Conservation (phyloP, 2,329 filamentous ascomycete genomes). For the Mycosphaerella sp. region DNA sequence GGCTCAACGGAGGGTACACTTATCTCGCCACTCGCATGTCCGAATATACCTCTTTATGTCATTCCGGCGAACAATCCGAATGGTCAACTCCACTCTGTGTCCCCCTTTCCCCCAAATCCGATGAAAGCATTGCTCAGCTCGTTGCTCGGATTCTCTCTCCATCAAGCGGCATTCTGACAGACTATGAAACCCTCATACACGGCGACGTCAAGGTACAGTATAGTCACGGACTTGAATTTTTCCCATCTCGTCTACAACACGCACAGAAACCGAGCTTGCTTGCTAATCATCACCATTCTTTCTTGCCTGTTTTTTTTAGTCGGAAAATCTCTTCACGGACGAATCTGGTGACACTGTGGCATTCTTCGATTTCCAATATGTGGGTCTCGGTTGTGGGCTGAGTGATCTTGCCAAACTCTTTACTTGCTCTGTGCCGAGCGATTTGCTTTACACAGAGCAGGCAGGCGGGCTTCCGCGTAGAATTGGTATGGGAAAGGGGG, state of each 20-base stretch:
- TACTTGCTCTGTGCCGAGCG: conserved; percentile 55
- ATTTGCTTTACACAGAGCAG: too few species aligned
- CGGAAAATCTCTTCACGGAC: conserved; percentile 60
- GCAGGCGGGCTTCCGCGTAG: too few species aligned
- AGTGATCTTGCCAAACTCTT: conserved; percentile 63
- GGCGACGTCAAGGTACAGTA: conserved; percentile 54
- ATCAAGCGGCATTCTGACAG: conserved; percentile 21
- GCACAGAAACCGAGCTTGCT: too few species aligned
- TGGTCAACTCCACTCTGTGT: conserved; percentile 51
- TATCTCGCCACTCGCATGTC: conserved; percentile 53
- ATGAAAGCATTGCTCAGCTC: conserved; percentile 37
- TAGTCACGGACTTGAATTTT: too few species aligned
- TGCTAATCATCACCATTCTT: too few species aligned
- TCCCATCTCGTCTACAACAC: too few species aligned
- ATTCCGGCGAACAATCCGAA: conserved; percentile 44
- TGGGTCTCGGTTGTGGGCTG: conserved; percentile 57
- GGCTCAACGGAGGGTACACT: conserved; percentile 64
- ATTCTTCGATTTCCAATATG: conserved; percentile 66
- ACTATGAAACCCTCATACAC: conserved; percentile 54
- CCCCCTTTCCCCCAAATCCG: conserved; percentile 28
- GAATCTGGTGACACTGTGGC: conserved; percentile 47
- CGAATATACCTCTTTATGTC: conserved; percentile 49
- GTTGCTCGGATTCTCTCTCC: conserved; percentile 50
- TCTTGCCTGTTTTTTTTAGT: conserved; percentile 29
- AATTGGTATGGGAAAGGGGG: conserved; percentile 51